Evolutionary conservation across 192 early-diverging fungal genomes (phyloP), one percentile per base, ranked within the genome.

Genomic region (Lobosporangium transversale): DNA sequence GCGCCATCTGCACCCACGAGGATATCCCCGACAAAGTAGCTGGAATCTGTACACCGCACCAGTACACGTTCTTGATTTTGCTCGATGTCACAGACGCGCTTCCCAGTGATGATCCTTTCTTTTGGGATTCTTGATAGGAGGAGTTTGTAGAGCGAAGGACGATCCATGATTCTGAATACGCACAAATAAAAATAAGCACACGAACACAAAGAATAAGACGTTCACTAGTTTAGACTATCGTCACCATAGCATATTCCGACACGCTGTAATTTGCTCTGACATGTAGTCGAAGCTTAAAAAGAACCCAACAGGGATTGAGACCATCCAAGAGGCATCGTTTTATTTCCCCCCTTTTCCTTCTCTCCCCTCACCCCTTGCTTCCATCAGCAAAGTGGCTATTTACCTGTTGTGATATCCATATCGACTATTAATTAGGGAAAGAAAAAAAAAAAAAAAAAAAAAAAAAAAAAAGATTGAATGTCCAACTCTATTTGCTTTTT

Each of bases 381-480:
- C n/a, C n/a, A n/a, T n/a, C n/a, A n/a, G n/a, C n/a, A n/a, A n/a
- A n/a, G n/a, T n/a, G n/a, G n/a, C n/a, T n/a, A 8, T 50, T 52
- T 59, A 59, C 70, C 70, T 73, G 42, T 59, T 73, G 29, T 73
- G 48, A 58, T 73, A 73, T 36, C 70, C 70, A 59, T 73, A 73
- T 65, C 70, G 57, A 24, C 61, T 58, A 64, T n/a, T 33, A 51
- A 23, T 29, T 15, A 24, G 37, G 7, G 23, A 47, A 54, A 7
- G 23, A 49, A 20, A 15, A n/a, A 45, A 56, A 30, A 35, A 29
- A 1, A 48, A 24, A 56, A 7, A 55, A 24, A 54, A 35, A 50
- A 50, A 50, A 50, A 58, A 35, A 36, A 53, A 32, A 51, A 12
- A 26, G 45, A 37, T 8, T 21, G n/a, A n/a, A n/a, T n/a, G n/a